Evolutionary conservation across 306 rosid genomes (phyloP).

Genomic region (Rosa multiflora): DNA sequence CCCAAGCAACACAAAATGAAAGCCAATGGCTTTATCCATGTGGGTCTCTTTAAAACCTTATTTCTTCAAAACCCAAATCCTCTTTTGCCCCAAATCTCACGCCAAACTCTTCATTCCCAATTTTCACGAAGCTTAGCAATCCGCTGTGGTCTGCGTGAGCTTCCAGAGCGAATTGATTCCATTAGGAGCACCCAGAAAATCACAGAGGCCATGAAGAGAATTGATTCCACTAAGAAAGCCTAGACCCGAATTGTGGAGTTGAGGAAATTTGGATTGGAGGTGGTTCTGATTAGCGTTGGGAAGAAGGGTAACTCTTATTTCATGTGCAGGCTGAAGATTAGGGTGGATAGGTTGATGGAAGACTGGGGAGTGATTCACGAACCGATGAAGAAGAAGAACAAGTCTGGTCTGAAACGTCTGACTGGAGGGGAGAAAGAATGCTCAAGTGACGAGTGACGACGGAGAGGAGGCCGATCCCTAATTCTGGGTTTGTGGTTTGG

Average conservation of each 20-base stretch:
- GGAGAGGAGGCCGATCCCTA: too few relatives aligned
- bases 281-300: constrained; percentile 67
- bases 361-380: not conserved
- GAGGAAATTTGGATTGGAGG: constrained; percentile 43
- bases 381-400: too few relatives aligned
- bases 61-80: too few relatives aligned
- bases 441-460: too few relatives aligned
- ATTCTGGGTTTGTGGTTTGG: too few relatives aligned
- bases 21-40: constrained; percentile 13
- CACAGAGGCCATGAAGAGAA: constrained; percentile 72
- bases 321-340: constrained; percentile 22
- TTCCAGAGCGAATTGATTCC: constrained; percentile 51
- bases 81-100: too few relatives aligned
- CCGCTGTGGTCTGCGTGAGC: constrained; percentile 49
- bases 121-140: constrained; percentile 13
- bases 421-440: too few relatives aligned
- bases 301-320: too few relatives aligned
- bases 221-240: constrained; percentile 41
- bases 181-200: constrained; percentile 58
- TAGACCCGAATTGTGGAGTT: constrained; percentile 43
- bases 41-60: constrained; percentile 33
- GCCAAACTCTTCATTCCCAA: constrained; percentile 2
- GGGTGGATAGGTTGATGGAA: constrained; percentile 51
- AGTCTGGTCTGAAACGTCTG: too few relatives aligned
- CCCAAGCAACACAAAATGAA: not conserved